Percentiles rank a stretch among this genome's conserved stretches.
Evolutionary conservation across 1,284 basidiomycete species (phyloP).

Genomic region (Meira miltonrushii): DNA sequence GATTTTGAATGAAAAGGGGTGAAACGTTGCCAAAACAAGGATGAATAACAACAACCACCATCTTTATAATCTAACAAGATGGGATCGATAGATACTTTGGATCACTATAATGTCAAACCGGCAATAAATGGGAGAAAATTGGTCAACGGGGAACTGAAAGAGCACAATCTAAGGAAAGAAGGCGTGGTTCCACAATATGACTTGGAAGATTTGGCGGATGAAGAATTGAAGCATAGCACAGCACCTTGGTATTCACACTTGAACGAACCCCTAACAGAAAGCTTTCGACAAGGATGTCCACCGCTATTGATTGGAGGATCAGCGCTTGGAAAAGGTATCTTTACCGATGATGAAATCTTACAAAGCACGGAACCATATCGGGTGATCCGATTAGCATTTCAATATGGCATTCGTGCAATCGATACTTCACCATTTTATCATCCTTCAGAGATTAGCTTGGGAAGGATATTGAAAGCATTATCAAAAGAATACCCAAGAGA

Average conservation of each 20-base stretch:
- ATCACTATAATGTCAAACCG: too few relatives aligned
- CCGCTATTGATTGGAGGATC: conserved; percentile 46
- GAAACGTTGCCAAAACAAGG: too few relatives aligned
- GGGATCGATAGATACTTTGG: too few relatives aligned
- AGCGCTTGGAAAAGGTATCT: conserved; percentile 45
- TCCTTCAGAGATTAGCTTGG: conserved; percentile 80
- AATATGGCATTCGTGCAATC: conserved; percentile 82
- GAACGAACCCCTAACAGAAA: neutral
- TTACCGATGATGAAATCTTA: conserved; percentile 27
- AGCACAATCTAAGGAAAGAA: too few relatives aligned
- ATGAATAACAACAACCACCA: too few relatives aligned
- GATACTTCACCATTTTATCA: conserved; percentile 80
- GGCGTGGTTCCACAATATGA: too few relatives aligned
- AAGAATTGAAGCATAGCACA: neutral
- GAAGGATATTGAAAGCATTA: conserved; percentile 56
- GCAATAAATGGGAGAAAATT: too few relatives aligned
- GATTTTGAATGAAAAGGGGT: too few relatives aligned
- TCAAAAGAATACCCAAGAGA: conserved; percentile 39
- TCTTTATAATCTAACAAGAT: too few relatives aligned
- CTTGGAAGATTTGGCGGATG: neutral
- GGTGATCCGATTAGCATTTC: conserved; percentile 59
- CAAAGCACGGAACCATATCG: conserved; percentile 14
- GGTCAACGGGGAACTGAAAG: too few relatives aligned
- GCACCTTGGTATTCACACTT: neutral
- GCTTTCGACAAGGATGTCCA: conserved; percentile 18